phyloP scores from a whole-genome alignment of 2,329 filamentous ascomycete species.

The Aspergillus uvarum region DNA sequence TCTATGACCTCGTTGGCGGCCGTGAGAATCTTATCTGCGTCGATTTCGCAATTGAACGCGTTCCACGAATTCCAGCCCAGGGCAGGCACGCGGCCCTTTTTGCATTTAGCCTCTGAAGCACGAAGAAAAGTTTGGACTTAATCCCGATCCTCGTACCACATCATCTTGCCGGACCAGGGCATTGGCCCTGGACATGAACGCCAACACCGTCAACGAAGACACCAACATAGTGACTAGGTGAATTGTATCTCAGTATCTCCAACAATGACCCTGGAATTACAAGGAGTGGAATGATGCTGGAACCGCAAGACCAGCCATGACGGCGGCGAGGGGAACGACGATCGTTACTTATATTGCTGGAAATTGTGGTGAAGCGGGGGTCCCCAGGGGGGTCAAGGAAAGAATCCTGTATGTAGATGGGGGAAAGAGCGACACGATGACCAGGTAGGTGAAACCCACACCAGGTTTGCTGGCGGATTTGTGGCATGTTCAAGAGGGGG shows the following conservation, averaged over 20 bases:
- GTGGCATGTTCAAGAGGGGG: not conserved
- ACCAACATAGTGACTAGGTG: not conserved
- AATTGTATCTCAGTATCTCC: not conserved
- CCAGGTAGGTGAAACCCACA: not conserved
- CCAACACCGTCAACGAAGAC: slow-evolving; percentile 9
- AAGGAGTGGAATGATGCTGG: not conserved
- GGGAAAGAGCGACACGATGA: not conserved
- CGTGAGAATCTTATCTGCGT: slow-evolving; percentile 47
- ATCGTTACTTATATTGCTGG: not conserved
- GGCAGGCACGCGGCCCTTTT: slow-evolving; percentile 30
- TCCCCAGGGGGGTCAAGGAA: not conserved
- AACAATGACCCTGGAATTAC: not conserved
- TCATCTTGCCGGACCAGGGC: slow-evolving; percentile 28
- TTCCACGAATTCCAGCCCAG: slow-evolving; percentile 51
- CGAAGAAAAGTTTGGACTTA: not conserved
- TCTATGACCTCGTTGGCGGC: slow-evolving; percentile 49
- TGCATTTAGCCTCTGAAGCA: not conserved
- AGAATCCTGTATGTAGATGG: not conserved
- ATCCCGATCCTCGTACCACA: slow-evolving; percentile 23
- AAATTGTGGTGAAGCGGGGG: not conserved
- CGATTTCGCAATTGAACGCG: slow-evolving; percentile 50
- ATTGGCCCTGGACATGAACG: slow-evolving; percentile 19
- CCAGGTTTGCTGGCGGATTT: not conserved
- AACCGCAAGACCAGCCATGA: not conserved
- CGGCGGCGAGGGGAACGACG: not conserved